Evolutionary conservation across 176 grass and related monocot species (phyloP).

Genomic region (Zoysia japonica): DNA sequence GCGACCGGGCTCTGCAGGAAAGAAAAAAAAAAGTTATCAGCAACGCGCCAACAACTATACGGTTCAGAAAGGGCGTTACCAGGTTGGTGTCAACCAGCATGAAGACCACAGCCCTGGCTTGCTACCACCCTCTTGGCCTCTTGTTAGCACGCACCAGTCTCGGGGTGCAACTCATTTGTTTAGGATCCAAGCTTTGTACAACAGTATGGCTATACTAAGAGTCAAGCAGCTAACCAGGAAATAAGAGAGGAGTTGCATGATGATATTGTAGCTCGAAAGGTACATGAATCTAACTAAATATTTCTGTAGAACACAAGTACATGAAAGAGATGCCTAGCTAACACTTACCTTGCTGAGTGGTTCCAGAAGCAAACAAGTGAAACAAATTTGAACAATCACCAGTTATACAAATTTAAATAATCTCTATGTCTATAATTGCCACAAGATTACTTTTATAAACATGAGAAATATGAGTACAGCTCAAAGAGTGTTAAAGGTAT

Average conservation of each 20-base stretch:
- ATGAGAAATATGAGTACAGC: neutral
- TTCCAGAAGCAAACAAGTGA: neutral
- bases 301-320: neutral
- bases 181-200: slow-evolving; percentile 2
- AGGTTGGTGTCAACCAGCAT: slow-evolving; percentile 52
- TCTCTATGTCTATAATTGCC: neutral
- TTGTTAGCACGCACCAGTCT: slow-evolving; percentile 26
- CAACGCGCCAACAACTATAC: slow-evolving; percentile 45
- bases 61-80: slow-evolving; percentile 28
- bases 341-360: neutral
- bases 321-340: neutral
- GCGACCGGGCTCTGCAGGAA: slow-evolving; percentile 14
- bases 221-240: neutral
- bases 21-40: slow-evolving; percentile 1
- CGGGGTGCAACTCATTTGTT: slow-evolving; percentile 30
- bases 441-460: neutral
- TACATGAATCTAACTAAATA: neutral
- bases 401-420: neutral
- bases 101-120: neutral
- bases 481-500: neutral
- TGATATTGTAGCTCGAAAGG: neutral
- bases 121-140: neutral
- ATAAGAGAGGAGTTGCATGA: neutral
- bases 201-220: neutral
- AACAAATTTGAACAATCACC: neutral